phyloP scores from a whole-genome alignment of 495 filamentous ascomycete species.

The Evernia prunastri region DNA sequence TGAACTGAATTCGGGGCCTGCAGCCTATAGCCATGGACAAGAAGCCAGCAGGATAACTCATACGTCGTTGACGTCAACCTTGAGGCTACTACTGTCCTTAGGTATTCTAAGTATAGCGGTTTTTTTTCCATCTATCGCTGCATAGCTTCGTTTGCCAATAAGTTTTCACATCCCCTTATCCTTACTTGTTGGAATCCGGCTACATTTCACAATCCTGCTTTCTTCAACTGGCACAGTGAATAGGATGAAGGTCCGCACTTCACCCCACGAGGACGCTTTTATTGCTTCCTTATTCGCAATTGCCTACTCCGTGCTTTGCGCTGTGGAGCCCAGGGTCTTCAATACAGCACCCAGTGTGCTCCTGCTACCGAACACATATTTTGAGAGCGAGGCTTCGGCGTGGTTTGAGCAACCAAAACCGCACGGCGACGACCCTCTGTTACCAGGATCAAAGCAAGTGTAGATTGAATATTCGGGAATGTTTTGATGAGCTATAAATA shows the following conservation, averaged over 20 bases:
- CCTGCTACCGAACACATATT: too few species aligned
- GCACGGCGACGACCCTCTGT: too few species aligned
- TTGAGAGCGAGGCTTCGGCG: too few species aligned
- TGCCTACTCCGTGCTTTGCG: background rate
- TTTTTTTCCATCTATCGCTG: background rate
- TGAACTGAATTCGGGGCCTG: background rate
- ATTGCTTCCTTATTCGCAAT: background rate
- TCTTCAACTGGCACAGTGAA: background rate
- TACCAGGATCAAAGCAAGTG: too few species aligned
- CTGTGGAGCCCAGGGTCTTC: background rate
- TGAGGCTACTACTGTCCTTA: too few species aligned
- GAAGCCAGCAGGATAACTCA: background rate
- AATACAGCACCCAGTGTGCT: background rate
- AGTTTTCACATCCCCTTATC: background rate
- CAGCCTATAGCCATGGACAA: background rate
- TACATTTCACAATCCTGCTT: background rate
- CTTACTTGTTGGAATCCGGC: background rate
- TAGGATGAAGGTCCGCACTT: background rate
- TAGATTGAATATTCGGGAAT: too few species aligned
- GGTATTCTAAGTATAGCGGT: too few species aligned
- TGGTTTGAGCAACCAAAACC: too few species aligned
- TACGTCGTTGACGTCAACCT: background rate
- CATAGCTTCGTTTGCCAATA: background rate
- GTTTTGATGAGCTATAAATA: too few species aligned
- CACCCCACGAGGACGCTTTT: background rate